These are phyloP conservation scores for Porpolomopsis calyptriformis DNA, from an alignment of 768 basidiomycete genomes.

Conservation along the genomic window DNA sequence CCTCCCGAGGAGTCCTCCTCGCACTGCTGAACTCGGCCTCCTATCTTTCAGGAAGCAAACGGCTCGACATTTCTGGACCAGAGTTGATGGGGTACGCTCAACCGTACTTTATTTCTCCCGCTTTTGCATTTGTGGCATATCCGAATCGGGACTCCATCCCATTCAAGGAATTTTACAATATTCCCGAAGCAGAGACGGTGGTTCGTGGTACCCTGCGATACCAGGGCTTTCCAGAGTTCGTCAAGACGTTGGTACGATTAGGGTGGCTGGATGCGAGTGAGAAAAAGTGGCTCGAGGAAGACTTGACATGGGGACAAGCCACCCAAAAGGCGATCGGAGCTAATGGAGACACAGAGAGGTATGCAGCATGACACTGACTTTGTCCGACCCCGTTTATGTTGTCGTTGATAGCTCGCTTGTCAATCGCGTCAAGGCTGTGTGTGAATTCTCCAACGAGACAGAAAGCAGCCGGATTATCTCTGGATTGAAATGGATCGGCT, in stretches of 20 bases:
- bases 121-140: conserved; percentile 93
- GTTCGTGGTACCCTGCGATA: conserved; percentile 90
- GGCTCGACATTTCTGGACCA: conserved; percentile 56
- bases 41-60: conserved; percentile 57
- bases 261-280: conserved; percentile 73
- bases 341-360: conserved; percentile 61
- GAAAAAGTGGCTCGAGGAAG: conserved; percentile 69
- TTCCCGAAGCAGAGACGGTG: conserved; percentile 88
- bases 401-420: conserved; percentile 50
- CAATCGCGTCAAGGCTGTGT: conserved; percentile 56
- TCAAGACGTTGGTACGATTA: conserved; percentile 74
- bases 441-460: conserved; percentile 57
- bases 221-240: conserved; percentile 95
- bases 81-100: conserved; percentile 87
- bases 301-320: conserved; percentile 75
- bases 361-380: conserved; percentile 7
- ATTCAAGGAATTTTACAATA: conserved; percentile 85
- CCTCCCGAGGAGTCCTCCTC: conserved; percentile 88
- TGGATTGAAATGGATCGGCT: conserved; percentile 87
- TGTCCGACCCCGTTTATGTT: neutral
- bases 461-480: conserved; percentile 75
- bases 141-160: conserved; percentile 91
- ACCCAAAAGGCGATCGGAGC: conserved; percentile 67
- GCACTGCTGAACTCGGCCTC: conserved; percentile 87
- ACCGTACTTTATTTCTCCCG: conserved; percentile 91